Evolutionary conservation across 306 rosid genomes (phyloP), one percentile per base, ranked within the genome.

Genomic region (Trifolium subterraneum): DNA sequence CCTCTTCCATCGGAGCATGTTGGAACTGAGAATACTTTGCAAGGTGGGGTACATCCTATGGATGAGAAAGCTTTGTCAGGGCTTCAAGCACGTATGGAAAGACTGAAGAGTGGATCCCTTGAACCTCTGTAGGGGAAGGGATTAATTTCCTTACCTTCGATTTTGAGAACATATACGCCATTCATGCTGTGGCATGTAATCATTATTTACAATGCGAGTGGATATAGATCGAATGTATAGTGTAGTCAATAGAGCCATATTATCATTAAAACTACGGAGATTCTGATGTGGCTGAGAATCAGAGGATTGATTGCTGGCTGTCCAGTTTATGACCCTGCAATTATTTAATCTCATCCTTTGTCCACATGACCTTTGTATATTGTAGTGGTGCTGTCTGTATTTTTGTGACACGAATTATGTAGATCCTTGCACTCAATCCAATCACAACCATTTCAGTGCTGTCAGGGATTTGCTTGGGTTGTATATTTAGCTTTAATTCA

Each of bases 61-160:
- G 99, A 92, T 70, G 98, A 92, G 87, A 95, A 81, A 77, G 98
- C 98, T 6, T 82, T 95, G 73, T 95, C 97, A 18, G 98, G 99
- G 50, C 99, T 95, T 80, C 99, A 95, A 77, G 99, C 99, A 1
- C 89, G 99, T 55, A 95, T 95, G 99, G 99, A 95, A 86, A 92
- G 99, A 78, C 88, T 95, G 36, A 95, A 95, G 85, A 92, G 98
- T 78, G 99, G 98, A 50, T 74, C 97, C 55, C 83, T 90, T 19
- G 99, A 95, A 41, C 87, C 94, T 5, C 75, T 88, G 64, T 91
- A 71, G 79, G 10, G 35, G 12, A 23, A 4, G 20, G 50, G 15
- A 44, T 44, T 44, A 13, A 12, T 12, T 12, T 33, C n/a, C 23
- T 56, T 48, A 12, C 35, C 33, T 69, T 41, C 10, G 76, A 71